Evolutionary conservation across 495 filamentous ascomycete species (phyloP).

Genomic region (Aspergillus funiculosus): DNA sequence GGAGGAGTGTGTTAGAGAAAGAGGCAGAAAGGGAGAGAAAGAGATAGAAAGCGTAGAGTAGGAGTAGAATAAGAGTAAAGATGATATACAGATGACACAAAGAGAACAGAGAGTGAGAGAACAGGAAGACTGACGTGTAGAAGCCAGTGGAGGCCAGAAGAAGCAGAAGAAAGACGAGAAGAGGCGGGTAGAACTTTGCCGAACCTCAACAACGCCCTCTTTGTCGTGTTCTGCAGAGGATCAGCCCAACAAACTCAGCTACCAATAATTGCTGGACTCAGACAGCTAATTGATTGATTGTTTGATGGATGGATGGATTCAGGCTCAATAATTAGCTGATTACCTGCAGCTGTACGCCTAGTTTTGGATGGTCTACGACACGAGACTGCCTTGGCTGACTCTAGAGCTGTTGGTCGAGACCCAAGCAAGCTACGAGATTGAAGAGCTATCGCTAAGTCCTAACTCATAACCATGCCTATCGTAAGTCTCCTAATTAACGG

Average conservation of each 20-base stretch:
- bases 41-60: neutral
- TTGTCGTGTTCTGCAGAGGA: constrained; percentile 21
- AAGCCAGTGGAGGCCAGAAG: constrained; percentile 15
- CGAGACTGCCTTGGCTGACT: too few relatives aligned
- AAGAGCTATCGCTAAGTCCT: too few relatives aligned
- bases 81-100: constrained; percentile 9
- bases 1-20: constrained; percentile 1
- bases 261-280: neutral
- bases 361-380: neutral
- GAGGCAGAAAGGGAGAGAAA: neutral
- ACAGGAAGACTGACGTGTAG: constrained; percentile 12
- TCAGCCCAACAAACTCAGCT: constrained; percentile 7
- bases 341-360: too few relatives aligned
- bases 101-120: constrained; percentile 11
- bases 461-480: too few relatives aligned
- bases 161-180: constrained; percentile 17
- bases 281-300: too few relatives aligned
- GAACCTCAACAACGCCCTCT: constrained; percentile 29
- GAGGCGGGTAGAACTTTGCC: constrained; percentile 39
- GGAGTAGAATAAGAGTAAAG: neutral
- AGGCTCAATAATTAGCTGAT: too few relatives aligned
- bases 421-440: too few relatives aligned
- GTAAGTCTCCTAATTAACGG: neutral
- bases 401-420: too few relatives aligned
- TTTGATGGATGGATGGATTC: too few relatives aligned